Evolutionary conservation across 805 yeast genomes (phyloP).

Genomic region (Pichia manshurica): DNA sequence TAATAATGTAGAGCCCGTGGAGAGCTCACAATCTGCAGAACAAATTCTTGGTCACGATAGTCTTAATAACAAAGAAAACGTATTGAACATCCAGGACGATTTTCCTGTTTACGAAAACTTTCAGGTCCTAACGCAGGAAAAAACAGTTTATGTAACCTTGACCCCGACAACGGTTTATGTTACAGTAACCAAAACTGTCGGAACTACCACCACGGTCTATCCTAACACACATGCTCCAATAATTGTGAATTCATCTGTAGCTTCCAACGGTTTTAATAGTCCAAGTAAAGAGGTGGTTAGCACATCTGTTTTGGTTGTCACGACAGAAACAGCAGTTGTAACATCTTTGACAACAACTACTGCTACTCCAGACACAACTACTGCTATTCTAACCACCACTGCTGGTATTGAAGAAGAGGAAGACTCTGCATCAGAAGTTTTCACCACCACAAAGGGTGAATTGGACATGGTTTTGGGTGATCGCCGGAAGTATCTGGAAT

Average conservation of each 20-base stretch:
- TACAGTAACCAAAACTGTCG: slow-evolving; percentile 23
- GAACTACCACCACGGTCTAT: not conserved
- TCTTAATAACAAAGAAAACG: not conserved
- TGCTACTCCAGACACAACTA: not conserved
- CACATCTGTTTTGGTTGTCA: not conserved
- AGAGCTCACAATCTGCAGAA: not conserved
- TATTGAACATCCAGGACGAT: slow-evolving; percentile 7
- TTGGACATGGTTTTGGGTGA: slow-evolving; percentile 4
- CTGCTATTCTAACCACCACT: not conserved
- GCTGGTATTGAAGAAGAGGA: not conserved
- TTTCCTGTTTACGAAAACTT: slow-evolving; percentile 1
- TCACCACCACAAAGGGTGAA: not conserved
- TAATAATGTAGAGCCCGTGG: not conserved
- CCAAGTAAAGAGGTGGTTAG: not conserved
- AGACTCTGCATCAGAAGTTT: not conserved
- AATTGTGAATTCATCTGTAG: not conserved
- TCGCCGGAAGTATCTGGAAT: not conserved
- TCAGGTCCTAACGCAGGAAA: slow-evolving; percentile 2
- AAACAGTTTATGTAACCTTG: slow-evolving; percentile 22
- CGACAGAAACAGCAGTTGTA: not conserved
- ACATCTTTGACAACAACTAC: not conserved
- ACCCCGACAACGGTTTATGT: slow-evolving; percentile 22
- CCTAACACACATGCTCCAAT: not conserved
- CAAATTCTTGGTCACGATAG: slow-evolving; percentile 5
- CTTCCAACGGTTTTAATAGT: not conserved